A percentile compares a stretch with the other conserved stretches of the same genome.
These are phyloP conservation scores for Glycine tomentella DNA, from an alignment of 306 rosid genomes.

Conservation along the genomic window DNA sequence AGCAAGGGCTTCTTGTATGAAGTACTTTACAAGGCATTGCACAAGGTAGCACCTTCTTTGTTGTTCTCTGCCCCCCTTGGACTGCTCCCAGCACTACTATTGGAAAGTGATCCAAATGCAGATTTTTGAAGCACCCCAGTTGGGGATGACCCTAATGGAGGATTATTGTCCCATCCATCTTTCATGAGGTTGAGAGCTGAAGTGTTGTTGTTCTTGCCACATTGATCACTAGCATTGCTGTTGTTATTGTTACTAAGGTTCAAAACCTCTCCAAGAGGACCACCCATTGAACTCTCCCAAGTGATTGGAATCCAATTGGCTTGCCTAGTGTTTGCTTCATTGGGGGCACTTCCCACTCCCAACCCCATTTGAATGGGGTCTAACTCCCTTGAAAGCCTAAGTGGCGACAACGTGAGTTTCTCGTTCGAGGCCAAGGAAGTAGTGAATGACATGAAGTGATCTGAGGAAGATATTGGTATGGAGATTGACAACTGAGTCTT, in stretches of 20 bases:
- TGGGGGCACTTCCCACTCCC: conserved; percentile 48
- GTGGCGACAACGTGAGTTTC: conserved; percentile 71
- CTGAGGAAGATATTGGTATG: conserved; percentile 62
- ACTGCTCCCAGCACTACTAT: conserved; percentile 94
- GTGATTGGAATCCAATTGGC: conserved; percentile 83
- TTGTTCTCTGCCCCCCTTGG: conserved; percentile 80
- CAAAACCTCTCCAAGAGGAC: conserved; percentile 94
- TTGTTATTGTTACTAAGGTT: conserved; percentile 56
- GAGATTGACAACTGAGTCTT: conserved; percentile 81
- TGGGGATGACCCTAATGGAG: conserved; percentile 84
- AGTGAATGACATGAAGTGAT: conserved; percentile 53
- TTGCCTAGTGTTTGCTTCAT: conserved; percentile 55
- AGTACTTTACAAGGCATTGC: conserved; percentile 60
- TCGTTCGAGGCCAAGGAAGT: conserved; percentile 64
- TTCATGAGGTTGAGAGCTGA: conserved; percentile 83
- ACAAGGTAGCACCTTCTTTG: conserved; percentile 63
- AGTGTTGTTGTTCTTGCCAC: conserved; percentile 50
- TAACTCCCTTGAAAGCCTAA: conserved; percentile 65
- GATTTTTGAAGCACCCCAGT: conserved; percentile 88
- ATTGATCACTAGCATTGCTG: conserved; percentile 46
- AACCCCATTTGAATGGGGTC: conserved; percentile 71
- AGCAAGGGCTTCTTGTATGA: no score
- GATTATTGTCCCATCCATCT: conserved; percentile 78
- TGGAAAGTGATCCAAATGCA: conserved; percentile 76
- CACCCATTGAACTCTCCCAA: conserved; percentile 87